Base-by-base conservation (phyloP, 2,329 filamentous ascomycete species). In the Fusarium sacchari region DNA sequence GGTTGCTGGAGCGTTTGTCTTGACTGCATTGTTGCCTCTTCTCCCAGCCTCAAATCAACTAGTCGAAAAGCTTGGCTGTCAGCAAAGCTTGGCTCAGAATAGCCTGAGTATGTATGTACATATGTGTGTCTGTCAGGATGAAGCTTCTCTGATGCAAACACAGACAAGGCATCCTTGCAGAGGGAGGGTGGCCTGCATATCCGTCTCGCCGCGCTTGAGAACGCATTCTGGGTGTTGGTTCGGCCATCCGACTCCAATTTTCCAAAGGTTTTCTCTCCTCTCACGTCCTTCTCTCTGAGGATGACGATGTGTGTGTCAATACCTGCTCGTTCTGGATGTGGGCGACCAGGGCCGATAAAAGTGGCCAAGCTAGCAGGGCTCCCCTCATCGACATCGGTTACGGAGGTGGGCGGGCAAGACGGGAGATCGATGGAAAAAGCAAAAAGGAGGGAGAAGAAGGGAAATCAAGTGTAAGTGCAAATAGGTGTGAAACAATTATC, bases 381-480 rank as follows among this genome's bases (percentile, higher is more conserved):
- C 69, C 69, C 70, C 60, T 65, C 50, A 39, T 68, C 49, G 32
- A 70, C 66, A 69, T 75, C 59, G 63, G 34, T 39, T 40, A 40
- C 68, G 73, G 75, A 73, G 73, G 64, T 71, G 71, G 71, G 66
- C 74, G 71, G 71, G 66, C 74, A 74, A 74, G 71, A 67, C 75
- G 75, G 71, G 69, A 77, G 75, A 77, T 77, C 73, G 71, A 73
- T 67, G 61, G 36, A 55, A 72, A 69, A 72, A 59, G 65, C 50
- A 69, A 75, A 75, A 75, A 75, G 67, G 40, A 60, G 49, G 24
- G 60, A 50, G 55, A 58, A 66, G 67, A 77, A 77, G 74, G 63
- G 60, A 71, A 73, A 42, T 53, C 43, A 62, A 50, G 36, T 60
- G 57, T 39, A 68, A 28, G 28, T 40, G 60, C 22, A 64, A 47